A percentile compares a stretch with the other conserved stretches of the same genome.
Evolutionary conservation across 2,329 filamentous ascomycete genomes (phyloP).

Genomic region (Chaetomium globosum): DNA sequence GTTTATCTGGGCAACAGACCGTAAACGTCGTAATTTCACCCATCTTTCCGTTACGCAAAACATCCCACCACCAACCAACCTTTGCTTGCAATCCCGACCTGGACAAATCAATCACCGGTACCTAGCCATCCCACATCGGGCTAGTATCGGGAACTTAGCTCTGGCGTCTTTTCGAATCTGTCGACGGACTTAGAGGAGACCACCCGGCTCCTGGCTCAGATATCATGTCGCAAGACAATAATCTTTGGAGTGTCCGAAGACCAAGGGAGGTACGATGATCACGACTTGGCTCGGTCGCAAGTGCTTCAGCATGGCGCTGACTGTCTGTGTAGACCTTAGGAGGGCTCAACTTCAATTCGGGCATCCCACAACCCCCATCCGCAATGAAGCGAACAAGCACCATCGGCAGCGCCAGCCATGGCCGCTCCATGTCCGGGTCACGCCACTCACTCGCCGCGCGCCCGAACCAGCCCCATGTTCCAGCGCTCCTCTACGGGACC

Average conservation of each 20-base stretch:
- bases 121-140: not conserved
- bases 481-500: constrained; percentile 80
- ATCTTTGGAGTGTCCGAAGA: constrained; percentile 88
- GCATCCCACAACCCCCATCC: constrained; percentile 86
- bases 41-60: constrained; percentile 4
- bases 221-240: constrained; percentile 84
- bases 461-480: constrained; percentile 85
- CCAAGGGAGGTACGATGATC: constrained; percentile 68
- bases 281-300: constrained; percentile 7
- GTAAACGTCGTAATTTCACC: constrained; percentile 23
- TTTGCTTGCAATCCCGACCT: not conserved
- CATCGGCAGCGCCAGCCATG: constrained; percentile 71
- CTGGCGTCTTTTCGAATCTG: not conserved
- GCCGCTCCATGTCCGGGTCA: constrained; percentile 78
- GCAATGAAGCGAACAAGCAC: constrained; percentile 92
- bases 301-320: constrained; percentile 7
- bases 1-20: constrained; percentile 35
- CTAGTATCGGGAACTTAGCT: not conserved
- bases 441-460: constrained; percentile 83
- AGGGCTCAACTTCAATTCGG: constrained; percentile 77
- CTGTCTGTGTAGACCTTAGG: constrained; percentile 70
- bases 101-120: not conserved
- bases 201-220: not conserved
- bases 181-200: constrained; percentile 12
- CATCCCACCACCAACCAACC: constrained; percentile 13